Conservation (phyloP, 129 eudicot species). For the Lactuca saligna region DNA sequence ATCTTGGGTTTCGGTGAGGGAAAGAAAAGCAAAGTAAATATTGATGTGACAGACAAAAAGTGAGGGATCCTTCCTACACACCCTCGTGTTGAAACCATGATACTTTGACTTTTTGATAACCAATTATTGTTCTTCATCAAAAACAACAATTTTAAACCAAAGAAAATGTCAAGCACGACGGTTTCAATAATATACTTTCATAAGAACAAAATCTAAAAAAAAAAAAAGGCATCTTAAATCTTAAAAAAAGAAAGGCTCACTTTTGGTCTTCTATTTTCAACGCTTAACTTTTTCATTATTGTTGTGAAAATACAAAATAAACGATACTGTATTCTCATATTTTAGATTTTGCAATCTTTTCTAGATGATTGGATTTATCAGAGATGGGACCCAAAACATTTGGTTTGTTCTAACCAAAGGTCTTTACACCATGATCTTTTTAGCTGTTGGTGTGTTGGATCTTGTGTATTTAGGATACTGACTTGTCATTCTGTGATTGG, state of each 20-base stretch:
- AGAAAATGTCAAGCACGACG: background rate
- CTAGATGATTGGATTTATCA: background rate
- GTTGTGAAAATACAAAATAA: background rate
- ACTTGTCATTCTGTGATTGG: slow-evolving; percentile 20
- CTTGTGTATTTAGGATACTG: slow-evolving; percentile 18
- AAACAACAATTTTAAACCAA: background rate
- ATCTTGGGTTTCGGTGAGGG: no score
- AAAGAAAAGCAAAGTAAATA: no score
- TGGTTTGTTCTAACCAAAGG: slow-evolving; percentile 12
- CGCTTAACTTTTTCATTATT: no score
- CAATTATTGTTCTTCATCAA: background rate
- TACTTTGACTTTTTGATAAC: no score
- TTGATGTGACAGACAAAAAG: no score
- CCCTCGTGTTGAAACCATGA: no score
- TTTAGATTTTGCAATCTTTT: slow-evolving; percentile 16
- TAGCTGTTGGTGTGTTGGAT: slow-evolving; percentile 19
- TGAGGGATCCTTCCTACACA: no score
- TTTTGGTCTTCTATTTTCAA: no score
- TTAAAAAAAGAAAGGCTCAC: no score
- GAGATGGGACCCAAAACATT: slow-evolving; percentile 15
- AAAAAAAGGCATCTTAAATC: background rate
- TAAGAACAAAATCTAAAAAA: no score
- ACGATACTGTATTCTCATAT: background rate
- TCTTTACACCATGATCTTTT: slow-evolving; percentile 21
- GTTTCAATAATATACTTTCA: background rate